A percentile compares a stretch with the other conserved stretches of the same genome.
Conservation (phyloP, 2,329 filamentous ascomycete genomes). For the Arthrinium puccinioides region DNA sequence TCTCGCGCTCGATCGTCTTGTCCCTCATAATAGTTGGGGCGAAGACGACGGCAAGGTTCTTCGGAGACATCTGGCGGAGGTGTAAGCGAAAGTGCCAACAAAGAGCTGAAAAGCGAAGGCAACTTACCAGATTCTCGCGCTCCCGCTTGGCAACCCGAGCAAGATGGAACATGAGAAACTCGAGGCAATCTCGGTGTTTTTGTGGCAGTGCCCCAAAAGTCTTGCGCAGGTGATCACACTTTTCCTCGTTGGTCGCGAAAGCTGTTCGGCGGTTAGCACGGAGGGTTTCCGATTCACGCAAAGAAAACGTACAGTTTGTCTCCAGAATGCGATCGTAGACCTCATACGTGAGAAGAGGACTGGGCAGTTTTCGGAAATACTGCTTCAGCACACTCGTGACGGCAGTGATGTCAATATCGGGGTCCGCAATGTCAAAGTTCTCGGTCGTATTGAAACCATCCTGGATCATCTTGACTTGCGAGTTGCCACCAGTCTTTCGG, state of each 20-base stretch:
- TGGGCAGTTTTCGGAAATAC: conserved; percentile 91
- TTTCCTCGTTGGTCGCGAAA: conserved; percentile 57
- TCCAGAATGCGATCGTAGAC: conserved; percentile 87
- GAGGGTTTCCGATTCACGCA: background rate
- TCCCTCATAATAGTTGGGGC: conserved; percentile 97
- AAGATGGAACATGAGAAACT: conserved; percentile 91
- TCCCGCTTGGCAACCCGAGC: conserved; percentile 77
- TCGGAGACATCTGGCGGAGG: conserved; percentile 71
- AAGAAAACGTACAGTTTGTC: conserved; percentile 54
- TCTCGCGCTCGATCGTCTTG: conserved; percentile 81
- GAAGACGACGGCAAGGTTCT: conserved; percentile 95
- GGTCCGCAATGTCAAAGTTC: conserved; percentile 89
- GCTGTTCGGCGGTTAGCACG: conserved; percentile 31
- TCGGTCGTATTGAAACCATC: conserved; percentile 83
- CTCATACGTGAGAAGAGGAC: conserved; percentile 82
- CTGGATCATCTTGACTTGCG: conserved; percentile 82
- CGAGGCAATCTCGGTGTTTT: conserved; percentile 80
- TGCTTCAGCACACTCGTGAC: conserved; percentile 95
- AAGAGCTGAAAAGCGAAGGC: background rate
- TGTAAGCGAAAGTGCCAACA: background rate
- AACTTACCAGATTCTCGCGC: conserved; percentile 70
- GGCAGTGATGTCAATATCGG: conserved; percentile 88
- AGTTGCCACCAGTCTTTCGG: conserved; percentile 90
- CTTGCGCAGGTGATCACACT: conserved; percentile 63
- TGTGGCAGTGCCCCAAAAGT: conserved; percentile 74